phyloP scores from a whole-genome alignment of 306 rosid species.

The Lathyrus tuberosus region DNA sequence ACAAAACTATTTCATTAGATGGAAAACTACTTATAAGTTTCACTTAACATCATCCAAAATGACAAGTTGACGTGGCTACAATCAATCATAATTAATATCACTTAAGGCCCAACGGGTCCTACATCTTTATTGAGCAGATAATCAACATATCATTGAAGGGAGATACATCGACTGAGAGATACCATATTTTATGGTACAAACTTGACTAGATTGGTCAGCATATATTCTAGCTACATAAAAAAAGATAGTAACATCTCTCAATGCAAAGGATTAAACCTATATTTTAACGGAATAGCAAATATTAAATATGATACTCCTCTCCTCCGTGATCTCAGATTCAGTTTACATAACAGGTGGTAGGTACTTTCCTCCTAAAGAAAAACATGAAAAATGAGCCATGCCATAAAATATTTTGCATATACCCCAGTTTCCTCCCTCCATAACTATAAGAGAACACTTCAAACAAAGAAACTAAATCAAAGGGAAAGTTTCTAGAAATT shows the following conservation, averaged over 20 bases:
- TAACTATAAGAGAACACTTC: conserved; percentile 20
- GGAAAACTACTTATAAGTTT: not conserved
- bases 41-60: not conserved
- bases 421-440: not conserved
- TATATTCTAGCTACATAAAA: not conserved
- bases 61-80: not conserved
- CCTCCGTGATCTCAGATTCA: not conserved
- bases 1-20: not conserved
- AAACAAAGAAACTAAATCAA: conserved; percentile 18
- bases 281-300: not conserved
- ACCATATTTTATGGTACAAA: not conserved
- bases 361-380: conserved; percentile 20
- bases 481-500: not conserved
- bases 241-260: not conserved
- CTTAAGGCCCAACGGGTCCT: not conserved
- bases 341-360: not conserved
- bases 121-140: conserved; percentile 8
- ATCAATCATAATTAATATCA: conserved; percentile 7
- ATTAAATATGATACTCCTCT: not conserved
- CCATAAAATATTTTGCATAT: conserved; percentile 1
- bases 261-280: not conserved
- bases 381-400: not conserved
- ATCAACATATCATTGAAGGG: not conserved
- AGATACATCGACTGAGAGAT: not conserved
- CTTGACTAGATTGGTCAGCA: not conserved